Conservation (phyloP, 768 basidiomycete genomes). For the Pisolithus orientalis region DNA sequence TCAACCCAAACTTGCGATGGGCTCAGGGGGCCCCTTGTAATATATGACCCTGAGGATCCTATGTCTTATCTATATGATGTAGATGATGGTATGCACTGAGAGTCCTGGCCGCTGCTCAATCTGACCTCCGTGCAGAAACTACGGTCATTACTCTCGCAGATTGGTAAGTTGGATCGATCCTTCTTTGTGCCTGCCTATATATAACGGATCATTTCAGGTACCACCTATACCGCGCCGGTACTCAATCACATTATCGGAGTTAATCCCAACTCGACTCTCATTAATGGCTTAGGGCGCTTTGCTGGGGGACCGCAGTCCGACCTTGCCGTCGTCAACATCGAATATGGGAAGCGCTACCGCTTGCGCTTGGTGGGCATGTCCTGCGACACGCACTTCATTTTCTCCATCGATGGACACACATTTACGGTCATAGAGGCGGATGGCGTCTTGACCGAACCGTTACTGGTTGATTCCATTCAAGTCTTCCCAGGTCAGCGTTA, state of each 20-base stretch:
- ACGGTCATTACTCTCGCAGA: slow-evolving; percentile 22
- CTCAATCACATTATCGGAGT: slow-evolving; percentile 13
- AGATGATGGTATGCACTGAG: slow-evolving; percentile 34
- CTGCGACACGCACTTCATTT: slow-evolving; percentile 37
- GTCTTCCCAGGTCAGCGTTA: slow-evolving; percentile 33
- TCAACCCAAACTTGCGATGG: slow-evolving; percentile 37
- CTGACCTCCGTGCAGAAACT: slow-evolving; percentile 9
- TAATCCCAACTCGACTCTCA: slow-evolving; percentile 19
- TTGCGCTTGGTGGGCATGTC: slow-evolving; percentile 42
- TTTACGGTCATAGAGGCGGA: slow-evolving; percentile 41
- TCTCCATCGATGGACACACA: slow-evolving; percentile 44
- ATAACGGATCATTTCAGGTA: slow-evolving; percentile 12
- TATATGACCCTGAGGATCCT: slow-evolving; percentile 42
- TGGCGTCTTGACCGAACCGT: slow-evolving; percentile 35
- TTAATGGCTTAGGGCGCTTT: slow-evolving; percentile 27
- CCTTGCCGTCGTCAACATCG: slow-evolving; percentile 36
- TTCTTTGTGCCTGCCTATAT: background rate
- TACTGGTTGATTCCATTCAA: slow-evolving; percentile 34
- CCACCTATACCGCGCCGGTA: slow-evolving; percentile 11
- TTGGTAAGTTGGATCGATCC: slow-evolving; percentile 10
- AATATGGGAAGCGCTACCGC: slow-evolving; percentile 35
- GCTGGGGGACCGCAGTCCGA: slow-evolving; percentile 30
- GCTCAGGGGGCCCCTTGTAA: slow-evolving; percentile 35
- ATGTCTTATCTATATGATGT: slow-evolving; percentile 36
- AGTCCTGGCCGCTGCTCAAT: slow-evolving; percentile 7